These are phyloP conservation scores for Barnettozyma salicaria DNA, from an alignment of 805 yeast genomes.

Conservation along the genomic window DNA sequence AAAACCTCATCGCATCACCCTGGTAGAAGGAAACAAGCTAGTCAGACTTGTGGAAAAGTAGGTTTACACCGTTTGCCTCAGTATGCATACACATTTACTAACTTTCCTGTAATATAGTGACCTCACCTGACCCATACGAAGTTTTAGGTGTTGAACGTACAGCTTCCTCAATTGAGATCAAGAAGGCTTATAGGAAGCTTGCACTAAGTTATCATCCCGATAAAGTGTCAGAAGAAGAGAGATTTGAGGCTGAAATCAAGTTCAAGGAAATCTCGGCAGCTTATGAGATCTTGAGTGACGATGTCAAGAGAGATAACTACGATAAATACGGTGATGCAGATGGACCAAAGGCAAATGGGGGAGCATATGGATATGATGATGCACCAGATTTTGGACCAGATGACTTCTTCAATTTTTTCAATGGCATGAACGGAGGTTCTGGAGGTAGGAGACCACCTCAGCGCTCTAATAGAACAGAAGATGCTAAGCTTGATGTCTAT, in stretches of 20 bases:
- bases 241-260: constrained; percentile 65
- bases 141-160: constrained; percentile 60
- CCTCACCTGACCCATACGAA: constrained; percentile 40
- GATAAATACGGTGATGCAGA: constrained; percentile 47
- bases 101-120: constrained; percentile 7
- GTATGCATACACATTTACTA: too few relatives aligned
- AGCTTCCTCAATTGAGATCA: constrained; percentile 69
- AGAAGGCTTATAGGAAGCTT: constrained; percentile 75
- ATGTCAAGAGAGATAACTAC: constrained; percentile 49
- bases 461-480: constrained; percentile 43
- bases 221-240: constrained; percentile 62
- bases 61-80: too few relatives aligned
- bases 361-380: constrained; percentile 35
- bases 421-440: constrained; percentile 25
- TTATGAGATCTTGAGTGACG: constrained; percentile 77
- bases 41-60: too few relatives aligned
- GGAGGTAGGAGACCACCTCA: constrained; percentile 8
- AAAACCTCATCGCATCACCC: too few relatives aligned
- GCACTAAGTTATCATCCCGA: constrained; percentile 89
- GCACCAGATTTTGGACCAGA: constrained; percentile 53
- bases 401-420: constrained; percentile 71
- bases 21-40: too few relatives aligned
- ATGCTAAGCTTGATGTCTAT: constrained; percentile 59
- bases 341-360: constrained; percentile 28
- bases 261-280: constrained; percentile 86